These are phyloP conservation scores for Vinca major DNA, from an alignment of 305 asterid species.

Conservation along the genomic window DNA sequence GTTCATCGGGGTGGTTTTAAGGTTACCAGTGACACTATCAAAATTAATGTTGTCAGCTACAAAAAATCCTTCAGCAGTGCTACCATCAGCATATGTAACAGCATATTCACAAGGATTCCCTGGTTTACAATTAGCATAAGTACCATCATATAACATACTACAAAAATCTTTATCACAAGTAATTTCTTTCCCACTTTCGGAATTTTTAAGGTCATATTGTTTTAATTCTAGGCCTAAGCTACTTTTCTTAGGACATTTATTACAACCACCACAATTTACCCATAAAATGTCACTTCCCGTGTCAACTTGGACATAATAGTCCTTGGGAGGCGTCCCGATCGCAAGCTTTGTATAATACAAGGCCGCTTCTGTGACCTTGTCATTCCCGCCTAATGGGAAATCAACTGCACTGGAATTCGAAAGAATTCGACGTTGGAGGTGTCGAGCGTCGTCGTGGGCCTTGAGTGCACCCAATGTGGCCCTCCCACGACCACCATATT, in stretches of 20 bases:
- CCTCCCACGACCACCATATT: slow-evolving; percentile 16
- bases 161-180: slow-evolving; percentile 69
- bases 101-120: slow-evolving; percentile 49
- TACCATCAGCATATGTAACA: slow-evolving; percentile 73
- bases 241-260: slow-evolving; percentile 59
- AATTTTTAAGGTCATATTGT: slow-evolving; percentile 54
- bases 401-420: slow-evolving; percentile 3
- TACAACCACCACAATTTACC: slow-evolving; percentile 78
- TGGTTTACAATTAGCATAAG: slow-evolving; percentile 42
- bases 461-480: slow-evolving; percentile 10
- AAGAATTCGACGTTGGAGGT: slow-evolving; percentile 14
- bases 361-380: slow-evolving; percentile 25
- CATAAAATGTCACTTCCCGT: slow-evolving; percentile 92
- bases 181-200: slow-evolving; percentile 50
- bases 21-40: slow-evolving; percentile 63
- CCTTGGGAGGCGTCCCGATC: slow-evolving; percentile 70
- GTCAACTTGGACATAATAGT: slow-evolving; percentile 78
- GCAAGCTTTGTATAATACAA: slow-evolving; percentile 72
- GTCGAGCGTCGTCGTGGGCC: slow-evolving; percentile 18
- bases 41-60: slow-evolving; percentile 55
- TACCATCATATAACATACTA: slow-evolving; percentile 30
- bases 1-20: slow-evolving; percentile 44
- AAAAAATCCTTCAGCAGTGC: slow-evolving; percentile 64
- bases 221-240: slow-evolving; percentile 51
- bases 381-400: slow-evolving; percentile 21